Evolutionary conservation across 345 rosid genomes (phyloP), one percentile per base, ranked within the genome.

Genomic region (Theobroma cacao): DNA sequence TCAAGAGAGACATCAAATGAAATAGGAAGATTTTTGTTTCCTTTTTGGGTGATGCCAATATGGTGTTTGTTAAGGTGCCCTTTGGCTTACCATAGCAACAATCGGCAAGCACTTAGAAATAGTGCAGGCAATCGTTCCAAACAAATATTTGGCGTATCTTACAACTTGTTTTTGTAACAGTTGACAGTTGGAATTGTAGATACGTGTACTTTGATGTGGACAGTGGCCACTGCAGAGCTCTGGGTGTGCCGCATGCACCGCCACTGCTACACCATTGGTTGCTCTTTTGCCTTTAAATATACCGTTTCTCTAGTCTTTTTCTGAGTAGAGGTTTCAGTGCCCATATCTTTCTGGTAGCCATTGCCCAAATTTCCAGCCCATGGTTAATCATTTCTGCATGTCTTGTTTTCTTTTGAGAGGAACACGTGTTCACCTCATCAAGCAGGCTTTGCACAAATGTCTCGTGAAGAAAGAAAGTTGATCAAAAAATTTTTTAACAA

Each of bases 231-330:
- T 38, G 14, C 26, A 12, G 43, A 52, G n/a, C 7, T 34, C 15
- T 20, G 43, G 34, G 17, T 36, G 15, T 12, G 31, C 58, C 50
- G 68, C 83, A 65, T 77, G 81, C 83, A 78, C 82, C 85, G 84
- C 82, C 87, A n/a, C 41, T 78, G 28, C 68, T 33, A 13, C 34
- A 36, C 56, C 78, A 75, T 78, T 85, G 85, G 78, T 22, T 10
- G 41, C n/a, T 38, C 17, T 13, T 22, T n/a, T 53, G 11, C 26
- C 26, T 31, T 11, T 62, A 62, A 0, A 61, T 26, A 2, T 13
- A 28, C 20, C 45, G 20, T 5, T 28, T 28, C 38, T 31, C 38
- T 17, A 60, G 36, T 28, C n/a, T 61, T 61, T 61, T 61, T 15
- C 38, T 3, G 7, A 30, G n/a, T 0, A 61, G 45, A 17, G 31